Evolutionary conservation across 345 rosid genomes (phyloP).

Genomic region (Angophora floribunda): DNA sequence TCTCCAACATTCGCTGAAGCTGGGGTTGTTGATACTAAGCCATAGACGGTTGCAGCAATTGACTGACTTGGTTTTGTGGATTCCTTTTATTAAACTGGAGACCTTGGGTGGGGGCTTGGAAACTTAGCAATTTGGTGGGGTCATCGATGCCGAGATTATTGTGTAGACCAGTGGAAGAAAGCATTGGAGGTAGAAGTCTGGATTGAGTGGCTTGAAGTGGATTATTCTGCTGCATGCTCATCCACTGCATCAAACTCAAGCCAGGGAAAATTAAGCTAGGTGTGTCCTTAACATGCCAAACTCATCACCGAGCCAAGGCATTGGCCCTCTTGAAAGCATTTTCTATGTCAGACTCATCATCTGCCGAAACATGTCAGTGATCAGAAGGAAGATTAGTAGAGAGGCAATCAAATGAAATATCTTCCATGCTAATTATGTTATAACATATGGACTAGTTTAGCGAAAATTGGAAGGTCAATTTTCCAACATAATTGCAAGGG

Average conservation of each 20-base stretch:
- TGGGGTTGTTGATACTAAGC: constrained; percentile 75
- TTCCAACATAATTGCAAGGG: neutral
- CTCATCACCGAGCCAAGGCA: constrained; percentile 98
- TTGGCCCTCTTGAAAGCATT: constrained; percentile 83
- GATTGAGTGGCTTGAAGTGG: constrained; percentile 57
- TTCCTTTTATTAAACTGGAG: constrained; percentile 62
- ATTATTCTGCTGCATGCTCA: constrained; percentile 96
- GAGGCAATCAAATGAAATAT: neutral
- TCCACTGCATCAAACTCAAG: constrained; percentile 92
- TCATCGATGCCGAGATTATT: constrained; percentile 51
- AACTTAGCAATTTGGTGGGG: constrained; percentile 71
- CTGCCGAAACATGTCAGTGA: constrained; percentile 28
- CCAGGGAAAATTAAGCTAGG: constrained; percentile 79
- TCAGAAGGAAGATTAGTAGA: neutral
- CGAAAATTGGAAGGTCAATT: neutral
- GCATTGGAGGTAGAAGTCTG: constrained; percentile 49
- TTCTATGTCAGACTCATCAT: constrained; percentile 77
- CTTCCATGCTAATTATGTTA: neutral
- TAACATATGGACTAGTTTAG: neutral
- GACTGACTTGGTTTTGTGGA: constrained; percentile 43
- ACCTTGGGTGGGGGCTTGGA: constrained; percentile 55
- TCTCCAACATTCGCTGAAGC: constrained; percentile 19
- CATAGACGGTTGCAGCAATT: constrained; percentile 44
- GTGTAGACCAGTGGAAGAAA: constrained; percentile 51
- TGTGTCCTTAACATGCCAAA: constrained; percentile 77